These are phyloP conservation scores for Effrenium voratum DNA, from an alignment of 73 alveolate genomes.

Conservation along the genomic window DNA sequence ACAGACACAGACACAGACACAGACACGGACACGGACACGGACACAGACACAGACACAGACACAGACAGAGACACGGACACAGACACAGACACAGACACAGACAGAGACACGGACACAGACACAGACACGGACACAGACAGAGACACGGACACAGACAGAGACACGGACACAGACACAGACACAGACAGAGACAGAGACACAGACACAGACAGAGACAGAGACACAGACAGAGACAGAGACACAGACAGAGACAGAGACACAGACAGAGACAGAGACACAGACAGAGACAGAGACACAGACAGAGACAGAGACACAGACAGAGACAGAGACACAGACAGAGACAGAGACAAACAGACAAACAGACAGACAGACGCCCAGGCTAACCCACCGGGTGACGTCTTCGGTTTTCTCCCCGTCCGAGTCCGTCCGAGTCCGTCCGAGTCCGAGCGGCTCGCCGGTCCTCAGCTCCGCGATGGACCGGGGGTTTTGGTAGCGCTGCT, in stretches of 20 bases:
- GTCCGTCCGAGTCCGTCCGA: neutral
- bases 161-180: too few relatives aligned
- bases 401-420: neutral
- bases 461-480: constrained; percentile 41
- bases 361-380: neutral
- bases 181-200: too few relatives aligned
- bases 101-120: too few relatives aligned
- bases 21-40: too few relatives aligned
- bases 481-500: constrained; percentile 38
- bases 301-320: neutral
- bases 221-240: neutral
- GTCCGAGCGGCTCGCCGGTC: neutral
- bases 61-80: too few relatives aligned
- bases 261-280: neutral
- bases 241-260: neutral
- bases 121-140: too few relatives aligned
- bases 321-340: neutral
- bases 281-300: neutral
- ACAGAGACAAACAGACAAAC: neutral
- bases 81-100: too few relatives aligned
- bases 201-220: neutral
- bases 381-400: neutral
- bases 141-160: too few relatives aligned
- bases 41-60: too few relatives aligned
- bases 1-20: too few relatives aligned